Percentiles rank a stretch among this genome's conserved stretches.
Conservation (phyloP, 1,284 basidiomycete species). For the Microbotryum violaceum region DNA sequence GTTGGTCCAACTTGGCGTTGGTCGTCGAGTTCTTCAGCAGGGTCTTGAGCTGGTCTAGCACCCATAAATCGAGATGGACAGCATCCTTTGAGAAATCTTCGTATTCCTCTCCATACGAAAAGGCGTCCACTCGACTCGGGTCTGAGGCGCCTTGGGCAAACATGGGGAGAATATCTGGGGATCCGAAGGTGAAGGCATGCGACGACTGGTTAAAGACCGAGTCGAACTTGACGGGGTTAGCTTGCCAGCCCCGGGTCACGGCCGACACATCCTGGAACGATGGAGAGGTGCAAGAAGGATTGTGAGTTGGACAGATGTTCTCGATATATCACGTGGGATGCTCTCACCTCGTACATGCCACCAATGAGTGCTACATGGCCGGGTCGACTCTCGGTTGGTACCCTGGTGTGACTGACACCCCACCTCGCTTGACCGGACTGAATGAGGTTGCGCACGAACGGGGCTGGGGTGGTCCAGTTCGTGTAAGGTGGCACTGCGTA, state of each 20-base stretch:
- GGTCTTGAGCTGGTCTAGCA: constrained; percentile 56
- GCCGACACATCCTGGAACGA: background rate
- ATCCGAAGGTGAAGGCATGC: constrained; percentile 73
- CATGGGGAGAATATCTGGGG: constrained; percentile 85
- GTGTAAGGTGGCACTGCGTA: background rate
- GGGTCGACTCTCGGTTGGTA: constrained; percentile 80
- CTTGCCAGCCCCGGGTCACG: constrained; percentile 60
- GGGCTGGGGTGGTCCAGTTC: constrained; percentile 55
- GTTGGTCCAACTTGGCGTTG: constrained; percentile 47
- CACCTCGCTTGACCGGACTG: constrained; percentile 60
- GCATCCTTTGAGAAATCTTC: constrained; percentile 73
- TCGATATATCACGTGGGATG: background rate
- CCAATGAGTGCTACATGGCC: constrained; percentile 83
- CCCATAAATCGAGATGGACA: constrained; percentile 70
- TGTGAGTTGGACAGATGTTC: constrained; percentile 6
- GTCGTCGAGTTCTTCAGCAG: constrained; percentile 59
- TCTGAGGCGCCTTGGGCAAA: constrained; percentile 61
- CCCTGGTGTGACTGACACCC: constrained; percentile 76
- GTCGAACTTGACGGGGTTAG: constrained; percentile 82
- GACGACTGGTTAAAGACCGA: constrained; percentile 79
- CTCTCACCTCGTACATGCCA: constrained; percentile 78
- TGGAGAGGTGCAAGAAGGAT: constrained; percentile 32
- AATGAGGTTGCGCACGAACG: constrained; percentile 61
- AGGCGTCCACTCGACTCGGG: constrained; percentile 52
- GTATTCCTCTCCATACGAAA: constrained; percentile 67